Base-by-base conservation (phyloP, 1,284 basidiomycete genomes). In the Mycosarcoma mackinlayi region DNA sequence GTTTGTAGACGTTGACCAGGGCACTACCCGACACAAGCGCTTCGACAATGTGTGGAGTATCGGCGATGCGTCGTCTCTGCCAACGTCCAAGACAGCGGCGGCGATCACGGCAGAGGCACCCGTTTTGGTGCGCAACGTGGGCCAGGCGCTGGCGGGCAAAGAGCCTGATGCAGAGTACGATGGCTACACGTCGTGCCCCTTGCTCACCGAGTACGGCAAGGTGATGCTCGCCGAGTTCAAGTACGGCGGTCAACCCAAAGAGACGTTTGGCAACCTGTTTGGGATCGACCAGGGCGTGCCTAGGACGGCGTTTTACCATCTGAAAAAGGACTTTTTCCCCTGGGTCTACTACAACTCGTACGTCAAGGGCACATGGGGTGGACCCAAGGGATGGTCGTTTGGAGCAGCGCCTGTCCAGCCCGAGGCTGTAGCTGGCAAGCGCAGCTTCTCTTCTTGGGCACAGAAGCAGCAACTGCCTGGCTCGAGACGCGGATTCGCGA, bases 41-140 rank as follows among this genome's bases (percentile, higher is more conserved):
- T 87, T 83, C 81, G 84, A 86, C 55, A 97, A 97, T 83, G 87
- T 98, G 30, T 98, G 94, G 84, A 87, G 91, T 8, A 81, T 96
- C 19, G 95, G 95, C 24, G 95, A 98, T 81, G 92, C 91, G 69
- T 92, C 92, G 24, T 92, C 89, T 49, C 85, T 96, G 39, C 94
- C 94, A 6, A 98, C 93, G 13, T 93, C 92, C 83, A 98, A 96
- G 87, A 98, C 95, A 1, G 92, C 92, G 0, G 94, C 95, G 3
- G 95, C 94, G 1, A 91, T 97, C 78, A 93, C 92, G 2, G 88
- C 88, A 0, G 92, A 98, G 83, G 89, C 92, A 0, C 95, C 95
- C n/a, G 90, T 98, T 2, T 86, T 98, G 46, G 89, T 91, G 1
- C 91, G 95, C 84, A 98, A 98, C 84, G 83, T 97, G 16, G 47